Percentiles rank a stretch among this genome's conserved stretches.
Conservation (phyloP, 2,329 filamentous ascomycete species). For the Cercospora canescens region DNA sequence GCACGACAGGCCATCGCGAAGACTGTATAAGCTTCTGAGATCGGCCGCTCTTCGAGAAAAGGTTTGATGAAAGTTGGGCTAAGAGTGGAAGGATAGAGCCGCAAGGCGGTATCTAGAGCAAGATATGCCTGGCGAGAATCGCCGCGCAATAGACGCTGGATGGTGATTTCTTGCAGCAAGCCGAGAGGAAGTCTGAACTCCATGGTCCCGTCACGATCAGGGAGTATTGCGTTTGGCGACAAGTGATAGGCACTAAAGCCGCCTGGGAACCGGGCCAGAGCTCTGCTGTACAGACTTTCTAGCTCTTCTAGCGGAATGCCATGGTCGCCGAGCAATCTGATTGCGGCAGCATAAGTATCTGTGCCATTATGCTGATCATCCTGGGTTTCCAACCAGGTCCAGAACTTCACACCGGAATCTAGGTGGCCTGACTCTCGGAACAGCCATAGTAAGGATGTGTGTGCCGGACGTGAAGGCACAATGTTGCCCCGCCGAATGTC, state of each 20-base stretch:
- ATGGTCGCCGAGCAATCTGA: slow-evolving; percentile 49
- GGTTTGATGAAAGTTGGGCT: slow-evolving; percentile 46
- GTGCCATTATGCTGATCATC: slow-evolving; percentile 44
- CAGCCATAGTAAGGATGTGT: slow-evolving; percentile 49
- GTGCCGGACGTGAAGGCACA: slow-evolving; percentile 40
- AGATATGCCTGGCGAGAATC: slow-evolving; percentile 53
- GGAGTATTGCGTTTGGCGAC: slow-evolving; percentile 47
- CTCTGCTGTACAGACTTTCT: slow-evolving; percentile 48
- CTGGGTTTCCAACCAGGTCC: slow-evolving; percentile 49
- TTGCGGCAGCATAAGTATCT: slow-evolving; percentile 50
- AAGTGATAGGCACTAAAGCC: slow-evolving; percentile 50
- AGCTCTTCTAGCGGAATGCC: slow-evolving; percentile 42
- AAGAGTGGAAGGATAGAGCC: slow-evolving; percentile 47
- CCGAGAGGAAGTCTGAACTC: slow-evolving; percentile 40
- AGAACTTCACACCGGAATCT: slow-evolving; percentile 41
- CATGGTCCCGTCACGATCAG: slow-evolving; percentile 41
- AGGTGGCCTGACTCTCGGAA: slow-evolving; percentile 46
- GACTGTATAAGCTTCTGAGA: slow-evolving; percentile 49
- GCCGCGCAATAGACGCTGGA: slow-evolving; percentile 46
- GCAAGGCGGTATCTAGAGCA: slow-evolving; percentile 49
- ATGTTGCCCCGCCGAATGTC: slow-evolving; percentile 41
- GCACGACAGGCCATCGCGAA: slow-evolving; percentile 51
- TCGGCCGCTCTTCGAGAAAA: slow-evolving; percentile 48
- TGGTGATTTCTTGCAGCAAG: slow-evolving; percentile 51
- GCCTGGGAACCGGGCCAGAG: slow-evolving; percentile 49